Conservation (phyloP, 345 rosid species). For the Euphorbia pulcherrima region DNA sequence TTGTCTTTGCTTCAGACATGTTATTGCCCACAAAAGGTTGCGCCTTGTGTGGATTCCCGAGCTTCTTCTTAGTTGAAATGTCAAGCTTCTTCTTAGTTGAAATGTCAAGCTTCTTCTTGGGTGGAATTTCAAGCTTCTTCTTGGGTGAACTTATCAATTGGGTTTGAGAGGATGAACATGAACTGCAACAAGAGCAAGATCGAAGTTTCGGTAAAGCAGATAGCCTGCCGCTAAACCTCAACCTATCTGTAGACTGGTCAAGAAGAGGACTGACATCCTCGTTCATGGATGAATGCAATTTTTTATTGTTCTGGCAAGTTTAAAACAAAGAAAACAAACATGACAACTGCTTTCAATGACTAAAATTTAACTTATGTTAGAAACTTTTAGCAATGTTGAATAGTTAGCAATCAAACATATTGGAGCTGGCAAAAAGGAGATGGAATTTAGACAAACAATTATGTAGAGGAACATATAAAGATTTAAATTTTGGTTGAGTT, state of each 20-base stretch:
- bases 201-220: slow-evolving; percentile 19
- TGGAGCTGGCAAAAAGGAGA: background rate
- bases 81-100: slow-evolving; percentile 12
- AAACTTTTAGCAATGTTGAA: background rate
- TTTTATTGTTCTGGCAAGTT: slow-evolving; percentile 50
- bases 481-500: background rate
- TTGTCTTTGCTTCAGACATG: no score
- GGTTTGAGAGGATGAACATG: slow-evolving; percentile 27
- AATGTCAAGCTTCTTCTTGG: no score
- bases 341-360: background rate
- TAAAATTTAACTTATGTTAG: background rate
- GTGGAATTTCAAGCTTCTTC: no score
- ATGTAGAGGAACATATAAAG: background rate
- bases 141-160: slow-evolving; percentile 21
- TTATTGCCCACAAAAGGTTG: no score
- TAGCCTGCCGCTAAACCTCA: slow-evolving; percentile 18
- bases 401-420: background rate
- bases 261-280: slow-evolving; percentile 28
- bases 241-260: slow-evolving; percentile 26
- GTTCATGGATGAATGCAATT: slow-evolving; percentile 54
- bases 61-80: slow-evolving; percentile 14
- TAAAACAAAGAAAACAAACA: slow-evolving; percentile 10
- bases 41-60: no score
- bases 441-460: background rate
- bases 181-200: slow-evolving; percentile 31